Evolutionary conservation across 805 yeast genomes (phyloP), one percentile per base, ranked within the genome.

Genomic region (Saccharomycopsis fibuligera): DNA sequence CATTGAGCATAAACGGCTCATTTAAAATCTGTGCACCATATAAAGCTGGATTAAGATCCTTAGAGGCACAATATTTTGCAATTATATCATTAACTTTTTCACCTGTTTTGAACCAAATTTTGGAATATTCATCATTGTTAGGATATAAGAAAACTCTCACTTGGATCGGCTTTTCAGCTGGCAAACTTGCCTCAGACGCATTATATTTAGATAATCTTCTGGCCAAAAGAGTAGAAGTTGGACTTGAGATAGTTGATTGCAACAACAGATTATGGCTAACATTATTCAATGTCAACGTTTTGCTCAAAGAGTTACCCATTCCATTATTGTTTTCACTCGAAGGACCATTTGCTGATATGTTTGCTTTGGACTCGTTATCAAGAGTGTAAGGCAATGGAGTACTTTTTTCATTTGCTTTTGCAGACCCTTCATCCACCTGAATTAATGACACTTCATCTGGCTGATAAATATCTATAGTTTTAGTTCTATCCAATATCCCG

Each of bases 401-500:
- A 5, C 25, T 4, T 8, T 10, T 10, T 12, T 27, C 45, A 33
- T 42, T 10, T 3, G 45, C 24, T 9, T 29, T 31, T n/a, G 36
- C 22, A 10, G 45, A 27, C 6, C 17, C 33, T 4, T 42, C 45
- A 21, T 42, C 45, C 4, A 85, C 86, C 53, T 63, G 68, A 45
- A 88, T 81, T 10, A 93, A 61, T 0, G 95, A 96, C 48, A 93
- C 76, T 56, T 88, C 96, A 55, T 81, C 86, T 47, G 81, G 83
- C 22, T 88, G 86, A 62, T 88, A 86, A 0, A 91, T 78, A 2
- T 79, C 69, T 24, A 93, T 68, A 3, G 68, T 58, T 46, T 90
- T 70, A 0, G 76, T 72, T 54, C 97, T 69, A 40, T 84, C 91
- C 48, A 93, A 68, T 1, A 90, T 78, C 1, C 98, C 98, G 68